Evolutionary conservation across 2,329 filamentous ascomycete species (phyloP).

Genomic region (Calonectria montana): DNA sequence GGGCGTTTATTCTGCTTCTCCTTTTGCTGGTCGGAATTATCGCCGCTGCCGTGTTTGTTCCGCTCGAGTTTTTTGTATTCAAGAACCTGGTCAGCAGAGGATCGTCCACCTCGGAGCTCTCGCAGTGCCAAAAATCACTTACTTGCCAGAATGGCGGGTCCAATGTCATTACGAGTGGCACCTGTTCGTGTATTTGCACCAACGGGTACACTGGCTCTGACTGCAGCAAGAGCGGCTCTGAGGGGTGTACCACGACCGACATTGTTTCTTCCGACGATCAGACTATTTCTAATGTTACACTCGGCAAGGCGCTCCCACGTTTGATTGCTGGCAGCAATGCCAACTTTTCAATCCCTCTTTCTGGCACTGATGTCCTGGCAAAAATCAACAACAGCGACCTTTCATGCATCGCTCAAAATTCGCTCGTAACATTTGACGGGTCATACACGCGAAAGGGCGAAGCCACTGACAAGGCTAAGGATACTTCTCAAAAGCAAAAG

Average conservation of each 20-base stretch:
- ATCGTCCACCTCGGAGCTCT: constrained; percentile 51
- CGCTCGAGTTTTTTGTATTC: constrained; percentile 73
- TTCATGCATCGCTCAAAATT: constrained; percentile 87
- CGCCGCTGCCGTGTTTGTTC: constrained; percentile 84
- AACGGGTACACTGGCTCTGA: constrained; percentile 81
- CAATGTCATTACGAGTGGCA: constrained; percentile 73
- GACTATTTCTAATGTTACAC: constrained; percentile 74
- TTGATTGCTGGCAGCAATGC: constrained; percentile 73
- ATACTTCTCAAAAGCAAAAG: constrained; percentile 32
- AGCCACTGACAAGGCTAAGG: constrained; percentile 41
- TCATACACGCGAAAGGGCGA: constrained; percentile 51
- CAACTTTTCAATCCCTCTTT: constrained; percentile 83
- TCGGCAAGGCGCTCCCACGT: constrained; percentile 82
- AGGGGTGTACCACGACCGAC: constrained; percentile 66
- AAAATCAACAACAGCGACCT: constrained; percentile 81
- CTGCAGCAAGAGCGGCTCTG: constrained; percentile 59
- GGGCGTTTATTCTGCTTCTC: constrained; percentile 76
- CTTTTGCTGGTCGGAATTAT: constrained; percentile 78
- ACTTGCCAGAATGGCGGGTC: constrained; percentile 85
- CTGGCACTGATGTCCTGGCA: constrained; percentile 75
- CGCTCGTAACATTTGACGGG: constrained; percentile 85
- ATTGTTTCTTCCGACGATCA: constrained; percentile 53
- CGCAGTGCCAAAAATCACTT: constrained; percentile 69
- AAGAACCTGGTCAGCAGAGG: constrained; percentile 56
- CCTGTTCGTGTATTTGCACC: constrained; percentile 88